Evolutionary conservation across 805 yeast species (phyloP).

Genomic region (Yarrowia hollandica): DNA sequence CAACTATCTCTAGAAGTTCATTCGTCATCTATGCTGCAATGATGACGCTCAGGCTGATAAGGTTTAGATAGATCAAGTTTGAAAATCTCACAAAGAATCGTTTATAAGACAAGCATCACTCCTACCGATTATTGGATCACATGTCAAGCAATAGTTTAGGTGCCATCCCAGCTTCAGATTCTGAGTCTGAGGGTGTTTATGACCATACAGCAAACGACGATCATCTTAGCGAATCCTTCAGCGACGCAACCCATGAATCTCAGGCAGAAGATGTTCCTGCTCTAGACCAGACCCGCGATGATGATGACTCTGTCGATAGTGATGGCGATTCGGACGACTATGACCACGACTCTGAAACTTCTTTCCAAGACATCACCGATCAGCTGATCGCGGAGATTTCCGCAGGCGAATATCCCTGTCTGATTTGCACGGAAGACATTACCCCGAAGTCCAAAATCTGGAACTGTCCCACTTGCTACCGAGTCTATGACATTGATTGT

Average conservation of each 20-base stretch:
- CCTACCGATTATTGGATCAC: no score
- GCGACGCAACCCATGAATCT: not conserved
- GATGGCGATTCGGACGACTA: not conserved
- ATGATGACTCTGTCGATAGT: not conserved
- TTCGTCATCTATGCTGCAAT: no score
- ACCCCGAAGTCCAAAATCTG: constrained; percentile 66
- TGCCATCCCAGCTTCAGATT: constrained; percentile 20
- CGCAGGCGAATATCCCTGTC: constrained; percentile 73
- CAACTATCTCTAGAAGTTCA: no score
- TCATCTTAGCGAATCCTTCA: not conserved
- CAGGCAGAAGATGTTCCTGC: not conserved
- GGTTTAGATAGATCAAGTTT: not conserved
- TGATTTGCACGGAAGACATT: constrained; percentile 85
- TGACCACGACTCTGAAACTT: not conserved
- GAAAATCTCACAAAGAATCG: no score
- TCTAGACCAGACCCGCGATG: not conserved
- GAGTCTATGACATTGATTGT: constrained; percentile 86
- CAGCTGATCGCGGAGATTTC: constrained; percentile 49
- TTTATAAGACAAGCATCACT: no score
- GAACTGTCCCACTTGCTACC: constrained; percentile 73
- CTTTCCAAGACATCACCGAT: constrained; percentile 22
- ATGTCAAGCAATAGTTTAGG: constrained; percentile 16
- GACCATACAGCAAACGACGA: not conserved
- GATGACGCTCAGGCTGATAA: no score
- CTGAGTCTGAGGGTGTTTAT: not conserved